phyloP scores from a whole-genome alignment of 2,329 filamentous ascomycete genomes.

The Hymenoscyphus occultus region DNA sequence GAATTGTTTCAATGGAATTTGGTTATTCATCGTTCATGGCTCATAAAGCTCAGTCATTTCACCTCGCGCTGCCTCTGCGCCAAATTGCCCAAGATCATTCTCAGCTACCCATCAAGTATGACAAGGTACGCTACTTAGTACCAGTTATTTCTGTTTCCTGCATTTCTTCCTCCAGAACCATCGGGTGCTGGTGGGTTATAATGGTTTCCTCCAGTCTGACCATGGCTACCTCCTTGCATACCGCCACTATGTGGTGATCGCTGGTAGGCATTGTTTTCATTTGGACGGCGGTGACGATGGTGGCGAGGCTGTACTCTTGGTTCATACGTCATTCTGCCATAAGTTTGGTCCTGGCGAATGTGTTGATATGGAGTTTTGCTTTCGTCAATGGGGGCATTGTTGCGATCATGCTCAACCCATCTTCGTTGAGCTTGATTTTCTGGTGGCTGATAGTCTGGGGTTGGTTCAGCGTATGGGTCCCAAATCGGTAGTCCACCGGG shows the following conservation, averaged over 20 bases:
- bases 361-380: slow-evolving; percentile 20
- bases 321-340: slow-evolving; percentile 13
- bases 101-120: not conserved
- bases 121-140: not conserved
- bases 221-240: not conserved
- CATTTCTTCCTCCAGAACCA: not conserved
- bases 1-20: not conserved
- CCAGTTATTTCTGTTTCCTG: not conserved
- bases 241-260: not conserved
- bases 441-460: slow-evolving; percentile 36
- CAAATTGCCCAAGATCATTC: not conserved
- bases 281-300: not conserved
- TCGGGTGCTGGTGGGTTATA: not conserved
- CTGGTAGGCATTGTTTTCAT: slow-evolving; percentile 1
- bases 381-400: slow-evolving; percentile 16
- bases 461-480: slow-evolving; percentile 44
- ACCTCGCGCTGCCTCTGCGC: not conserved
- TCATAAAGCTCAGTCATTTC: slow-evolving; percentile 1
- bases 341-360: slow-evolving; percentile 18
- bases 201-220: not conserved
- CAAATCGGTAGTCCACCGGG: slow-evolving; percentile 58
- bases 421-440: slow-evolving; percentile 37
- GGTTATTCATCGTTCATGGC: not conserved
- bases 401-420: slow-evolving; percentile 23
- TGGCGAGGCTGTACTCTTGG: slow-evolving; percentile 7